Conservation (phyloP, 805 yeast genomes). For the Barnettozyma sp. region DNA sequence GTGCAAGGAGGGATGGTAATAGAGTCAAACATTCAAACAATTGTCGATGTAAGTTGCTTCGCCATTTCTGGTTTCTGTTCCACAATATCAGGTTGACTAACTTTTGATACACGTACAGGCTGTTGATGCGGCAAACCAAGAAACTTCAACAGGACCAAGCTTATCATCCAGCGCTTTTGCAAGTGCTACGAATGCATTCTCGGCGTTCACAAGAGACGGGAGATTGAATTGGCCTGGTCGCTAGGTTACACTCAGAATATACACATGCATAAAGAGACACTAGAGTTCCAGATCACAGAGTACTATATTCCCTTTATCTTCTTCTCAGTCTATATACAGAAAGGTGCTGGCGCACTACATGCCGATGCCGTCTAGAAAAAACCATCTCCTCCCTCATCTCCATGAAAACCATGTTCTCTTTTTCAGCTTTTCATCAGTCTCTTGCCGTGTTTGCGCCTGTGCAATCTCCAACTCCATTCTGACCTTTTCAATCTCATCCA, state of each 20-base stretch:
- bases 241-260: background rate
- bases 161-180: constrained; percentile 27
- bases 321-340: too few species aligned
- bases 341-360: too few species aligned
- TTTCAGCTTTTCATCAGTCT: constrained; percentile 28
- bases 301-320: too few species aligned
- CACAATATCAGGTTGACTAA: background rate
- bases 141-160: constrained; percentile 12
- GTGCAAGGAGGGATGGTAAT: constrained; percentile 98
- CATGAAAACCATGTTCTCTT: constrained; percentile 29
- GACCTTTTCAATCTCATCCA: constrained; percentile 36
- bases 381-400: constrained; percentile 14
- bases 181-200: constrained; percentile 24
- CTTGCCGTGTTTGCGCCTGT: constrained; percentile 21
- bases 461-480: constrained; percentile 34
- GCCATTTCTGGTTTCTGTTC: background rate
- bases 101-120: constrained; percentile 29
- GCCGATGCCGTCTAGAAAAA: background rate
- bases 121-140: constrained; percentile 54
- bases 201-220: constrained; percentile 23
- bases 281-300: too few species aligned
- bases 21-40: constrained; percentile 76
- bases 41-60: constrained; percentile 46
- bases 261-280: background rate
- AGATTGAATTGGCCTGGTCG: constrained; percentile 26